Evolutionary conservation across 2,329 filamentous ascomycete species (phyloP).

Genomic region (Knufia fluminis): DNA sequence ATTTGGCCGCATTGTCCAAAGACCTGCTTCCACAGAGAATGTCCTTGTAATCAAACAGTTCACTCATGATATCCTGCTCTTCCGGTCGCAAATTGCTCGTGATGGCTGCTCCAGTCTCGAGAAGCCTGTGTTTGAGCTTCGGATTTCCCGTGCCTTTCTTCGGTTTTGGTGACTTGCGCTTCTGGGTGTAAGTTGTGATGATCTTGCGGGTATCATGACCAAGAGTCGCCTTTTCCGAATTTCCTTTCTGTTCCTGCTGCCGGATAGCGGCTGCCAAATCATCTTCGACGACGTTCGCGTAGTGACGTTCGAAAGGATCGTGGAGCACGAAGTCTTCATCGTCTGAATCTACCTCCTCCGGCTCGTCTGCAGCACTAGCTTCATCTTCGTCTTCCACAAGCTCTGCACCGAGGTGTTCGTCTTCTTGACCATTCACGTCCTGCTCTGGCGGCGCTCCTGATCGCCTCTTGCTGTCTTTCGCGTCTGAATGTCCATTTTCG

Average conservation of each 20-base stretch:
- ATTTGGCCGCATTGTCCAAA: slow-evolving; percentile 54
- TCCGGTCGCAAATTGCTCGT: slow-evolving; percentile 50
- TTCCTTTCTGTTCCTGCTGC: slow-evolving; percentile 37
- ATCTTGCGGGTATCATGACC: slow-evolving; percentile 21
- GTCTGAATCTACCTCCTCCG: slow-evolving; percentile 22
- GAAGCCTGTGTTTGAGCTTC: slow-evolving; percentile 62
- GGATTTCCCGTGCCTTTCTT: slow-evolving; percentile 12
- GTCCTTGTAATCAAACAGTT: slow-evolving; percentile 76
- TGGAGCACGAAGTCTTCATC: slow-evolving; percentile 44
- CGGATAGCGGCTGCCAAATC: slow-evolving; percentile 50
- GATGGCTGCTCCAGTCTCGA: slow-evolving; percentile 45
- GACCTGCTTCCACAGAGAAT: slow-evolving; percentile 66
- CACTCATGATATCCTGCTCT: slow-evolving; percentile 57
- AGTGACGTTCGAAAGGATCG: slow-evolving; percentile 77
- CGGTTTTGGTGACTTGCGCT: neutral
- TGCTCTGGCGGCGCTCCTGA: neutral
- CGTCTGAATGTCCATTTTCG: slow-evolving; percentile 23
- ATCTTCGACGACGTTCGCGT: slow-evolving; percentile 45
- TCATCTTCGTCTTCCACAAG: slow-evolving; percentile 23
- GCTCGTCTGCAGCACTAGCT: slow-evolving; percentile 22
- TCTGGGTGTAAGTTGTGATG: slow-evolving; percentile 3
- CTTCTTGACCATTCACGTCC: no score
- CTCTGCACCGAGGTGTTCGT: slow-evolving; percentile 5
- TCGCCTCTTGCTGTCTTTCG: slow-evolving; percentile 20
- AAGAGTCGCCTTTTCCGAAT: slow-evolving; percentile 36